These are phyloP conservation scores for Carpinus viminea DNA, from an alignment of 306 rosid species.

Conservation along the genomic window DNA sequence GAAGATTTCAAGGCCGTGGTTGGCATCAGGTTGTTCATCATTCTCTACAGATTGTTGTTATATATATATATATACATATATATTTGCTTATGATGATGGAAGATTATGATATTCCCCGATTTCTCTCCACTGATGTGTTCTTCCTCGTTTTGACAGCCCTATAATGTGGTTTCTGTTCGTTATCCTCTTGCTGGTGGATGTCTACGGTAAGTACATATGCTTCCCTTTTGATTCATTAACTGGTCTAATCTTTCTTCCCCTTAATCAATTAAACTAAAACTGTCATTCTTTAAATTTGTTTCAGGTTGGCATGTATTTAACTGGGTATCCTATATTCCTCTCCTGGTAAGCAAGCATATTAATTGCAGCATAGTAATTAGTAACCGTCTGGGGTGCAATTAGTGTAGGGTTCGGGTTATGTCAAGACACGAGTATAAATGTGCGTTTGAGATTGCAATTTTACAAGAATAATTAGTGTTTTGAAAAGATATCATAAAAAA, in stretches of 20 bases:
- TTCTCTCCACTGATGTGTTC: background rate
- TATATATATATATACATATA: too few species aligned
- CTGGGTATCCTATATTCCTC: slow-evolving; percentile 40
- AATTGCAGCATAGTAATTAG: background rate
- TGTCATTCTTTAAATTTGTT: background rate
- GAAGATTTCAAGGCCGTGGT: slow-evolving; percentile 44
- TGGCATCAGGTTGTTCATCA: slow-evolving; percentile 26
- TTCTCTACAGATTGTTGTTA: background rate
- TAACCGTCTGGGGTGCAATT: too few species aligned
- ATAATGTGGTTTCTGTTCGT: slow-evolving; percentile 42
- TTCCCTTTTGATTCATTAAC: background rate
- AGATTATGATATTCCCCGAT: background rate
- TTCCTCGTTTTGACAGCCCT: slow-evolving; percentile 34
- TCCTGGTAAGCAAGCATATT: slow-evolving; percentile 30
- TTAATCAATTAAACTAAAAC: too few species aligned
- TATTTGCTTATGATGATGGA: too few species aligned
- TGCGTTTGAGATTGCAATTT: too few species aligned
- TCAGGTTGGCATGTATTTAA: slow-evolving; percentile 36
- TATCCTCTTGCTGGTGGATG: slow-evolving; percentile 38
- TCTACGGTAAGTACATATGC: slow-evolving; percentile 22
- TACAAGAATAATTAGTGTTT: too few species aligned
- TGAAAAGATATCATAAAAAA: too few species aligned
- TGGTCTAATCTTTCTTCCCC: too few species aligned
- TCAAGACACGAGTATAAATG: too few species aligned
- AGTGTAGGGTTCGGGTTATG: too few species aligned